These are phyloP conservation scores for Xylariaceae sp. DNA, from an alignment of 2,329 filamentous ascomycete species.

Conservation along the genomic window DNA sequence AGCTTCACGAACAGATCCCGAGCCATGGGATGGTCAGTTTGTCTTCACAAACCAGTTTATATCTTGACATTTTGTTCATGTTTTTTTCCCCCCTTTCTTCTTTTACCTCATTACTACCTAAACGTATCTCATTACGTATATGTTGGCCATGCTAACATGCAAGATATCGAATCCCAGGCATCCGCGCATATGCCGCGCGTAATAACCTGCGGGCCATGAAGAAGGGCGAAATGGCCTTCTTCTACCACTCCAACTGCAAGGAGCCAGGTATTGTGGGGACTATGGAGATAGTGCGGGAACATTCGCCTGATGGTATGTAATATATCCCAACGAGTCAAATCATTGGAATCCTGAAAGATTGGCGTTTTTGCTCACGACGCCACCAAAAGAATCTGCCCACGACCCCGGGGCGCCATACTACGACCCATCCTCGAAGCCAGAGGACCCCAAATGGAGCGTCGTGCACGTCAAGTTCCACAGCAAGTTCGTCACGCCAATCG, in stretches of 20 bases:
- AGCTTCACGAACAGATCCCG: constrained; percentile 62
- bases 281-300: constrained; percentile 84
- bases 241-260: constrained; percentile 95
- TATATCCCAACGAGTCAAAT: constrained; percentile 25
- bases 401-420: constrained; percentile 73
- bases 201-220: constrained; percentile 93
- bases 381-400: constrained; percentile 57
- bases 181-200: constrained; percentile 50
- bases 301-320: constrained; percentile 70
- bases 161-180: constrained; percentile 24
- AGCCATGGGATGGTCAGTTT: constrained; percentile 81
- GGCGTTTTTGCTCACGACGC: constrained; percentile 24
- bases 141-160: constrained; percentile 14
- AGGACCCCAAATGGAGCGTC: constrained; percentile 75
- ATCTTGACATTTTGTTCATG: background rate
- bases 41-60: constrained; percentile 1
- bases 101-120: constrained; percentile 23
- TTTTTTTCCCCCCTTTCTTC: background rate
- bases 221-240: constrained; percentile 86
- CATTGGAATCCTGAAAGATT: background rate
- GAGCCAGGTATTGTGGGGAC: constrained; percentile 79
- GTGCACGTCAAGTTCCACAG: constrained; percentile 83
- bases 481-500: constrained; percentile 70
- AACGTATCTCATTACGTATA: background rate
- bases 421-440: constrained; percentile 65